These are phyloP conservation scores for Ophiostoma sp. DNA, from an alignment of 2,329 filamentous ascomycete genomes.

Conservation along the genomic window DNA sequence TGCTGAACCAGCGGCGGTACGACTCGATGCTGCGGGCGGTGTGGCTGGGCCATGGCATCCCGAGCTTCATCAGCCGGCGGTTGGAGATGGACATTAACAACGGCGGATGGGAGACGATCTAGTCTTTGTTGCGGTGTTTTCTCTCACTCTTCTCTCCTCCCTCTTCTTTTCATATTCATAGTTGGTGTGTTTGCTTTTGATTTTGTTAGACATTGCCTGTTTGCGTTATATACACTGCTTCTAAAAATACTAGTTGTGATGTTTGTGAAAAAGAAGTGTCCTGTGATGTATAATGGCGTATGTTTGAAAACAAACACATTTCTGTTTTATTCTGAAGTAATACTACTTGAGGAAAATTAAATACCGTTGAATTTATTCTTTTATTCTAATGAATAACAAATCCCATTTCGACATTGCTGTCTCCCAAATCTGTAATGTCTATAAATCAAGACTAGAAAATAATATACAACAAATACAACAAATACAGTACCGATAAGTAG, in stretches of 20 bases:
- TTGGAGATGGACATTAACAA: slow-evolving; percentile 95
- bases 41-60: slow-evolving; percentile 81
- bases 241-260: neutral
- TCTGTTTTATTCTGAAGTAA: no score
- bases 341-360: no score
- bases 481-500: neutral
- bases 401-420: neutral
- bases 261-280: neutral
- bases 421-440: neutral
- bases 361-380: no score
- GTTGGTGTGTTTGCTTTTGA: slow-evolving; percentile 1
- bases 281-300: neutral
- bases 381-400: neutral
- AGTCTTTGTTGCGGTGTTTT: neutral
- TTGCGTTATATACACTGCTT: neutral
- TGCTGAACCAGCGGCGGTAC: slow-evolving; percentile 89
- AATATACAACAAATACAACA: neutral
- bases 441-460: neutral
- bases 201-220: neutral
- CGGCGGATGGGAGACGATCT: slow-evolving; percentile 90
- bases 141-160: neutral
- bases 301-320: no score
- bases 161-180: neutral
- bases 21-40: slow-evolving; percentile 79
- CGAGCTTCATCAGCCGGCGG: slow-evolving; percentile 81